A percentile compares a stretch with the other conserved stretches of the same genome.
phyloP scores from a whole-genome alignment of 208 protist genomes.

The Leishmania braziliensis region DNA sequence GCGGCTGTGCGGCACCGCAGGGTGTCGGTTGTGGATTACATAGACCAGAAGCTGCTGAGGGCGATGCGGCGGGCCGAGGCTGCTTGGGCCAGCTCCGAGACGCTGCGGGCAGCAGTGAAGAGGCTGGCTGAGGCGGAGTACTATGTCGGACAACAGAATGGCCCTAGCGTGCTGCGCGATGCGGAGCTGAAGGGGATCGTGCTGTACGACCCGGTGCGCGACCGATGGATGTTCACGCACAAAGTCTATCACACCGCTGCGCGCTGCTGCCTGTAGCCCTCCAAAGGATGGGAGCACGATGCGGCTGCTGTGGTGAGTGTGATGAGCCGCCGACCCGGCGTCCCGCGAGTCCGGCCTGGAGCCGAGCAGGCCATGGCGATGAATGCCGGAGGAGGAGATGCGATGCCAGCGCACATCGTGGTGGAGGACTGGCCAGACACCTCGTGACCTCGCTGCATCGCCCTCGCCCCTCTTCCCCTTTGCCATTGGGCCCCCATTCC shows the following conservation, averaged over 20 bases:
- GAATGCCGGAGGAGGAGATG: background rate
- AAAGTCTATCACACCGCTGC: constrained; percentile 77
- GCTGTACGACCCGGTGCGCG: constrained; percentile 76
- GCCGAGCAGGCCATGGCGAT: background rate
- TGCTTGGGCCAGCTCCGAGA: too few species aligned
- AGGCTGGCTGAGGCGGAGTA: constrained; percentile 36
- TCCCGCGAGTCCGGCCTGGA: background rate
- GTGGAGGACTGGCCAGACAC: background rate
- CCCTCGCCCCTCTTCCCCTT: background rate
- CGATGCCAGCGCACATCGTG: background rate
- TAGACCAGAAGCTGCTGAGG: constrained; percentile 66
- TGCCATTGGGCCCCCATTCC: too few species aligned
- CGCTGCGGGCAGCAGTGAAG: too few species aligned
- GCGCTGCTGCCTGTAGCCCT: constrained; percentile 38
- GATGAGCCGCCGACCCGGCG: background rate
- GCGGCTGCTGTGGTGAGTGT: background rate
- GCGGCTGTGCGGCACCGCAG: constrained; percentile 67
- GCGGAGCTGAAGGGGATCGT: constrained; percentile 66
- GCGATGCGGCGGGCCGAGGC: constrained; percentile 58
- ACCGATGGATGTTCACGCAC: constrained; percentile 71
- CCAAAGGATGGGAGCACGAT: background rate
- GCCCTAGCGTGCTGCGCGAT: constrained; percentile 46
- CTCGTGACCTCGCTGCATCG: background rate
- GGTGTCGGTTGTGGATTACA: constrained; percentile 58
- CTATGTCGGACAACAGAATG: constrained; percentile 52